Percentiles rank a stretch among this genome's conserved stretches.
Conservation (phyloP, 106 monocot species). For the Cymbidium sinense region DNA sequence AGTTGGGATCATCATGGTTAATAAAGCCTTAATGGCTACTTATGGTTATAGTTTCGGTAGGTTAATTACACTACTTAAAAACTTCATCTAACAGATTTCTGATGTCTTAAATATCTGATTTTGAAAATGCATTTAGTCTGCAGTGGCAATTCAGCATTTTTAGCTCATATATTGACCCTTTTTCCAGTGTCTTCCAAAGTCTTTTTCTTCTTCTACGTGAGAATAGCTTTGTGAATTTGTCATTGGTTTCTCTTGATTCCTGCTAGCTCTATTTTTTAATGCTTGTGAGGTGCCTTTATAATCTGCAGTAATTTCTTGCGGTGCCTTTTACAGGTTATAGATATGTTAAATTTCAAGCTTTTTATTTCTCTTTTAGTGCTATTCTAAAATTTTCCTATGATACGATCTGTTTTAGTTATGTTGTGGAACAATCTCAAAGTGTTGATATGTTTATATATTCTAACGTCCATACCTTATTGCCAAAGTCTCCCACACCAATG, state of each 20-base stretch:
- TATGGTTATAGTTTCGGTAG: slow-evolving; percentile 69
- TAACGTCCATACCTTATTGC: not conserved
- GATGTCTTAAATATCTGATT: not conserved
- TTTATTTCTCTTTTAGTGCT: not conserved
- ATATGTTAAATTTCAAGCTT: not conserved
- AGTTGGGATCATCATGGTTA: slow-evolving; percentile 73
- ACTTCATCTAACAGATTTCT: not conserved
- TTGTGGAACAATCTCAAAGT: not conserved
- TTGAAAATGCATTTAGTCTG: not conserved
- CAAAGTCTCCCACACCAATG: not conserved
- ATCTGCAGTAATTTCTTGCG: not conserved
- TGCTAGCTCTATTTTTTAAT: not conserved
- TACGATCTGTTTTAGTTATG: not conserved
- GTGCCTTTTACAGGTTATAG: not conserved
- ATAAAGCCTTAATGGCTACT: slow-evolving; percentile 64
- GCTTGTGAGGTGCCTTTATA: not conserved
- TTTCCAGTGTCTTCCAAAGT: not conserved
- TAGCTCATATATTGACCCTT: not conserved
- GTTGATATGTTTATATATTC: not conserved
- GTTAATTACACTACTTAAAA: not conserved
- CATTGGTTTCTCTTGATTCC: not conserved
- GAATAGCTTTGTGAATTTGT: not conserved
- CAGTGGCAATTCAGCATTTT: not conserved
- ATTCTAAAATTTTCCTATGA: not conserved
- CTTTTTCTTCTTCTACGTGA: not conserved